These are phyloP conservation scores for Chlorella ohadii DNA, from an alignment of 139 green algal genomes.

Conservation along the genomic window DNA sequence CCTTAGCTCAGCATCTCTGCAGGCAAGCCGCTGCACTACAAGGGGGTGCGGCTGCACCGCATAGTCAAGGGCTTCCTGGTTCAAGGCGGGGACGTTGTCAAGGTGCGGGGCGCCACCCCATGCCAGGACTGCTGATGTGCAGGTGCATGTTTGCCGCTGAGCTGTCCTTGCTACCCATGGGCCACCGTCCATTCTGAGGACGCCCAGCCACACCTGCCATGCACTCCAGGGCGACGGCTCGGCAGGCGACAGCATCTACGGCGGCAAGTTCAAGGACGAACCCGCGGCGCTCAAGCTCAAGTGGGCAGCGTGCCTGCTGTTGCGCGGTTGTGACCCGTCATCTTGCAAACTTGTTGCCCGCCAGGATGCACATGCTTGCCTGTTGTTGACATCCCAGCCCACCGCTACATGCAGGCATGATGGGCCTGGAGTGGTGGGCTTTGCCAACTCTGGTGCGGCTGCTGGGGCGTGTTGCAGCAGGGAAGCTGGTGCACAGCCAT, in stretches of 20 bases:
- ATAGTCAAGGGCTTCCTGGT: constrained; percentile 79
- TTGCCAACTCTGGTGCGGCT: constrained; percentile 72
- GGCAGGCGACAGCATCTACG: constrained; percentile 87
- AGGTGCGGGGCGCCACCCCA: background rate
- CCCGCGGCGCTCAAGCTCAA: constrained; percentile 78
- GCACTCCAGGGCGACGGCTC: constrained; percentile 66
- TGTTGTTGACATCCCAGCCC: no score
- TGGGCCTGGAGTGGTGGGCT: constrained; percentile 67
- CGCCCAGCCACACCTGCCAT: background rate
- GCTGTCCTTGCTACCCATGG: no score
- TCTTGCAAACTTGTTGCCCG: no score
- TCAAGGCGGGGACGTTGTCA: constrained; percentile 85
- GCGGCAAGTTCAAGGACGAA: constrained; percentile 85
- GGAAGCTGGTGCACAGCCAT: no score
- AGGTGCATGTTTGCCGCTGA: no score
- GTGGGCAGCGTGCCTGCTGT: background rate
- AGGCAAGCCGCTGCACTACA: constrained; percentile 83
- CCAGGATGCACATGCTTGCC: no score
- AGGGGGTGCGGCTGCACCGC: constrained; percentile 74
- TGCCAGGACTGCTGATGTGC: no score
- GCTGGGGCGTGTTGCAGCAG: no score
- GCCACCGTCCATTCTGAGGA: no score
- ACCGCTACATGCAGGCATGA: constrained; percentile 54
- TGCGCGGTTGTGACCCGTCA: no score
- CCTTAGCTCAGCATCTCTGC: no score